These are phyloP conservation scores for Senna siamea DNA, from an alignment of 306 rosid species.

Conservation along the genomic window DNA sequence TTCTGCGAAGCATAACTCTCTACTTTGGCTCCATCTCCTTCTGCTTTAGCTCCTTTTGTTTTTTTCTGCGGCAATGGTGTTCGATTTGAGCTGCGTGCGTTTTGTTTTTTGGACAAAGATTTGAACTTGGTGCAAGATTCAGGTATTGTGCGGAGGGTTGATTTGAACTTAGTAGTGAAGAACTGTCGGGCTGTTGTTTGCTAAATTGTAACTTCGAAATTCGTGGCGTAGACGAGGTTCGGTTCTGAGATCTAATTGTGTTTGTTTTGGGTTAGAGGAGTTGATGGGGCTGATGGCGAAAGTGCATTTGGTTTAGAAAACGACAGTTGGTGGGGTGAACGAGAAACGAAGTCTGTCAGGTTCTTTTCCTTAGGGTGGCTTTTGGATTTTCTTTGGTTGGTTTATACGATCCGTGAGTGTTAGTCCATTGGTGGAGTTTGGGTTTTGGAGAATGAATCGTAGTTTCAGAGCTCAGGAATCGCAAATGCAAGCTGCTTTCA, in stretches of 20 bases:
- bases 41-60: not conserved
- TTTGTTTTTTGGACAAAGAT: slow-evolving; percentile 2
- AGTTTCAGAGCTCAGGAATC: slow-evolving; percentile 90
- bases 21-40: not conserved
- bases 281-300: not conserved
- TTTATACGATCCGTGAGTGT: slow-evolving; percentile 34
- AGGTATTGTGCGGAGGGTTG: not conserved
- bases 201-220: not conserved
- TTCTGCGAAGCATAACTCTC: not conserved
- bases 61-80: slow-evolving; percentile 10
- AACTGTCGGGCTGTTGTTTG: not conserved
- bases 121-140: slow-evolving; percentile 8
- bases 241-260: slow-evolving; percentile 48
- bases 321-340: slow-evolving; percentile 38
- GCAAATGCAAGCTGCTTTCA: slow-evolving; percentile 66
- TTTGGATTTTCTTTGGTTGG: slow-evolving; percentile 3
- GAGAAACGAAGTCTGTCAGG: slow-evolving; percentile 40
- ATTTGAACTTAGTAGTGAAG: not conserved
- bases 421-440: slow-evolving; percentile 29
- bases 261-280: slow-evolving; percentile 29
- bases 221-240: slow-evolving; percentile 12
- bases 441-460: slow-evolving; percentile 72
- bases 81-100: slow-evolving; percentile 18
- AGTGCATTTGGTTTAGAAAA: slow-evolving; percentile 38
- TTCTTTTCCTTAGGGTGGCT: slow-evolving; percentile 26